Conservation (phyloP, 2,329 filamentous ascomycete species). For the Didymella glomerata region DNA sequence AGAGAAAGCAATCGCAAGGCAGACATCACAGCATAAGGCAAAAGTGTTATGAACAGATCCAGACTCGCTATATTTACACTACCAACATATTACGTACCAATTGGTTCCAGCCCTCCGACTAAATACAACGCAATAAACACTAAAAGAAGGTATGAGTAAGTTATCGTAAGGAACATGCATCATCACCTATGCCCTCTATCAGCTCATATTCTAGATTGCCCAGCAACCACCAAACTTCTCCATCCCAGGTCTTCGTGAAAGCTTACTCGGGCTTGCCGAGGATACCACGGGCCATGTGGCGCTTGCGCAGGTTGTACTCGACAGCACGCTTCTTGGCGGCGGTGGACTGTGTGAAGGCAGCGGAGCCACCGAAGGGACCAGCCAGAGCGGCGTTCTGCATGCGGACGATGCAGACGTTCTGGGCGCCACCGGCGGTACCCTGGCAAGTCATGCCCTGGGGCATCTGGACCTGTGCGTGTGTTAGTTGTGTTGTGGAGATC, state of each 20-base stretch:
- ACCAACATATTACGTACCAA: conserved; percentile 20
- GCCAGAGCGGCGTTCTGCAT: conserved; percentile 69
- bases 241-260: conserved; percentile 1
- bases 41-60: conserved; percentile 12
- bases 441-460: conserved; percentile 73
- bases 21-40: conserved; percentile 6
- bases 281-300: conserved; percentile 48
- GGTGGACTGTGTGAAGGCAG: conserved; percentile 69
- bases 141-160: conserved; percentile 28
- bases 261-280: conserved; percentile 45
- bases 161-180: conserved; percentile 16
- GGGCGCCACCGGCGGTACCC: conserved; percentile 65
- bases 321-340: conserved; percentile 69
- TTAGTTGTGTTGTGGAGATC: conserved; percentile 9
- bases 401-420: conserved; percentile 71
- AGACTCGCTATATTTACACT: conserved; percentile 26
- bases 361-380: conserved; percentile 73
- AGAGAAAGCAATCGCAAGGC: not conserved
- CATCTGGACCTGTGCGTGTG: conserved; percentile 62
- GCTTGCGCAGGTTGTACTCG: conserved; percentile 59
- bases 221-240: conserved; percentile 23
- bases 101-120: conserved; percentile 14
- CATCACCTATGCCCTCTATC: conserved; percentile 14
- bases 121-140: conserved; percentile 18
- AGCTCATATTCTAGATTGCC: conserved; percentile 25